Base-by-base conservation (phyloP, 2,329 filamentous ascomycete genomes). In the Aureobasidium namibiae region DNA sequence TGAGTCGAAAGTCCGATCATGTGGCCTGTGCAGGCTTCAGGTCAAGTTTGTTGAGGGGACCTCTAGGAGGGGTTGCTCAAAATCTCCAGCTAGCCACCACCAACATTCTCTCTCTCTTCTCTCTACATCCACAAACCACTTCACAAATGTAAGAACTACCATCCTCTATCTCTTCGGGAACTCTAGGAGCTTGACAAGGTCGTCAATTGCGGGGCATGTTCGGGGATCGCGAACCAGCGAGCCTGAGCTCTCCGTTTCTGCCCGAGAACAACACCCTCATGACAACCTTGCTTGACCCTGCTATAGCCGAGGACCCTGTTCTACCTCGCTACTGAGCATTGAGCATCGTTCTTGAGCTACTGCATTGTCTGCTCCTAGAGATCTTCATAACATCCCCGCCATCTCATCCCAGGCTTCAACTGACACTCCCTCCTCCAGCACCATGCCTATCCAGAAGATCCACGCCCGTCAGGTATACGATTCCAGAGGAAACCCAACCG, bases 401-500 rank as follows among this genome's bases (percentile, higher is more conserved):
- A 31, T 14, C 18, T 49, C 60, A 13, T 49, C 41, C 33, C 16
- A 26, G 23, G 21, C 54, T 34, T 29, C 31, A 16, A 57, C 54
- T 57, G n/a, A 61, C 52, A 42, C 23, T 11, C 14, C 33, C 16
- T 29, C 54, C 21, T 8, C n/a, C 54, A 57, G 54, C 5, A 57
- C 21, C 67, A 99, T 99, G 94, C 81, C 89, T 67, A 80, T 80
- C 72, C 74, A 73, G 67, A 79, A 79, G 74, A 79, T 80, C 70
- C 77, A 80, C 75, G 76, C 77, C 65, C 78, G 94, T 75, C 92
- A 88, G 73, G 91, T 99, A 82, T 99, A 80, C 85, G 94, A 99
- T 85, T 97, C 94, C 76, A 92, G 94, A 68, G 85, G 85, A 75
- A 99, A 99, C 87, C 94, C 94, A 72, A 99, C 94, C 74, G 92